Evolutionary conservation across 2,329 filamentous ascomycete genomes (phyloP).

Genomic region (Fusarium sp.): DNA sequence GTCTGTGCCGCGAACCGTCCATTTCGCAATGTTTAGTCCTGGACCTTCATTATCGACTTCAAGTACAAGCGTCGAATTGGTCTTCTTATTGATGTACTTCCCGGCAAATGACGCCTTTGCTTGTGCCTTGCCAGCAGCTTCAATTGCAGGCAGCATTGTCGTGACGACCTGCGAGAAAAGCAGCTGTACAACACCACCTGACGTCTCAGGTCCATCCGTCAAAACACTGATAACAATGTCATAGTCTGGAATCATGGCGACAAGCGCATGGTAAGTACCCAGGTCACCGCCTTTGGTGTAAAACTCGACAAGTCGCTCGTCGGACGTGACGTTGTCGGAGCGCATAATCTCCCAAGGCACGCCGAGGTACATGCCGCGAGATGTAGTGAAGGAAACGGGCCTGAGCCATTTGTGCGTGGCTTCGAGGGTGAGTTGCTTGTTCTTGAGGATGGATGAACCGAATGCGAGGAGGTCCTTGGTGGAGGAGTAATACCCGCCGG

Average conservation of each 20-base stretch:
- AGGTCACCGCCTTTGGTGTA: conserved; percentile 11
- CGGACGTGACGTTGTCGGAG: conserved; percentile 10
- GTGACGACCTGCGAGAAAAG: conserved; percentile 13
- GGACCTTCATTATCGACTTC: neutral
- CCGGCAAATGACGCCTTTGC: neutral
- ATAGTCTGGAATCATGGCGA: conserved; percentile 15
- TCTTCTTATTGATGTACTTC: neutral
- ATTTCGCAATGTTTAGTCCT: neutral
- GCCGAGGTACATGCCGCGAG: neutral
- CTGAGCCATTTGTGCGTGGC: conserved; percentile 8
- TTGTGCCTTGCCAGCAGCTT: conserved; percentile 9
- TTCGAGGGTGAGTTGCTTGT: neutral
- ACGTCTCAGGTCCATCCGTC: neutral
- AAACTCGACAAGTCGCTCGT: conserved; percentile 6
- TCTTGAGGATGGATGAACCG: conserved; percentile 5
- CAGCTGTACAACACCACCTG: neutral
- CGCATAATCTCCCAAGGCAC: conserved; percentile 18
- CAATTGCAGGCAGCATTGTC: neutral
- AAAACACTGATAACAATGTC: conserved; percentile 7
- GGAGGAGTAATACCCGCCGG: conserved; percentile 12
- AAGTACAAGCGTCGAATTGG: neutral
- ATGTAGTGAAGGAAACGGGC: neutral
- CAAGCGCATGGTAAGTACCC: conserved; percentile 7
- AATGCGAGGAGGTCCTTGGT: conserved; percentile 20
- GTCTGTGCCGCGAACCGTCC: conserved; percentile 12